A percentile compares a stretch with the other conserved stretches of the same genome.
Conservation (phyloP, 331 rosid genomes). For the Telfairia occidentalis region DNA sequence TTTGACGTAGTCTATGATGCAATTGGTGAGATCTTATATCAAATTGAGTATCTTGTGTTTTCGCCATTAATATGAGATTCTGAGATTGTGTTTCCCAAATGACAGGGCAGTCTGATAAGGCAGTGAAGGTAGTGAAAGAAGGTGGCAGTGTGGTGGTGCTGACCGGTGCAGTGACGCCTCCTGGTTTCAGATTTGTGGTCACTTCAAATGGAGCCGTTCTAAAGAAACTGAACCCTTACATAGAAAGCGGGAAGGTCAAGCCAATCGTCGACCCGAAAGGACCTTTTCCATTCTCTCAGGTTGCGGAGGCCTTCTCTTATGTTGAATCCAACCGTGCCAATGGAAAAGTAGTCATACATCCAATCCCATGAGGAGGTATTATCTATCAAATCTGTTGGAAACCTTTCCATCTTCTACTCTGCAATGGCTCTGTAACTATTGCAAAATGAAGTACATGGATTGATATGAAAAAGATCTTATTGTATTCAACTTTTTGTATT, state of each 20-base stretch:
- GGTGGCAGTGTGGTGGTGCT: constrained; percentile 81
- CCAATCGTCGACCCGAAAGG: constrained; percentile 72
- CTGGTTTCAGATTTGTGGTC: constrained; percentile 94
- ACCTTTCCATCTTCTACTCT: not conserved
- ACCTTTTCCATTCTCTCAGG: constrained; percentile 55
- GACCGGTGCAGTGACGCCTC: constrained; percentile 83
- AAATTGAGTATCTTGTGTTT: not conserved
- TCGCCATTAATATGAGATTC: not conserved
- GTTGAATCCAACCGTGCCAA: constrained; percentile 65
- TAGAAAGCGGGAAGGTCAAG: constrained; percentile 87
- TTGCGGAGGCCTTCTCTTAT: constrained; percentile 85
- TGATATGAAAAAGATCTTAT: not conserved
- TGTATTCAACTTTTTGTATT: not conserved
- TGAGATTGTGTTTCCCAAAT: not conserved
- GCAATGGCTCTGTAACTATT: not conserved
- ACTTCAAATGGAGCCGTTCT: constrained; percentile 75
- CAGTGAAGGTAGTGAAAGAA: constrained; percentile 81
- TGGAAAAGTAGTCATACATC: constrained; percentile 70
- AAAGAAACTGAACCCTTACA: constrained; percentile 67
- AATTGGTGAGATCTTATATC: constrained; percentile 44
- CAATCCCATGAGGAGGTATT: constrained; percentile 47
- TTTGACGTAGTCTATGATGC: constrained; percentile 86
- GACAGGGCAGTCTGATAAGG: constrained; percentile 87
- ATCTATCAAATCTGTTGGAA: not conserved
- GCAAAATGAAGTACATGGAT: not conserved